Evolutionary conservation across 179 eudicot genomes (phyloP).

Genomic region (Nepenthes alata): DNA sequence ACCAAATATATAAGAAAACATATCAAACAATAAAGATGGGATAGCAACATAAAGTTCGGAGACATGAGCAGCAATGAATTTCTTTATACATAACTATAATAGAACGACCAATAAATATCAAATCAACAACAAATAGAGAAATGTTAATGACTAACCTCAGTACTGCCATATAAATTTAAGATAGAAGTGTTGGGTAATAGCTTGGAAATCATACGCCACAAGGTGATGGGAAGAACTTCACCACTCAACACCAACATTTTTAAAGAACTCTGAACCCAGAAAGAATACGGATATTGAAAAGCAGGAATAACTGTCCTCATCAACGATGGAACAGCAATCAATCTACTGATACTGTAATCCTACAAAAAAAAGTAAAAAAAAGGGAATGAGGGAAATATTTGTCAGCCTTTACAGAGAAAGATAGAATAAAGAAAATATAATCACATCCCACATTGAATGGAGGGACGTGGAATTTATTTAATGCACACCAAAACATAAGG

Average conservation of each 20-base stretch:
- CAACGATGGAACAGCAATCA: slow-evolving; percentile 77
- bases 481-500: too few relatives aligned
- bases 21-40: too few relatives aligned
- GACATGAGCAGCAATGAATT: too few relatives aligned
- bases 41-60: too few relatives aligned
- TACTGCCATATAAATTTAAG: slow-evolving; percentile 92
- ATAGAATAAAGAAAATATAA: not conserved
- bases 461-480: too few relatives aligned
- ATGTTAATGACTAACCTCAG: slow-evolving; percentile 48
- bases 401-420: not conserved
- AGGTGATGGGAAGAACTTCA: slow-evolving; percentile 49
- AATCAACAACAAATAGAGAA: not conserved
- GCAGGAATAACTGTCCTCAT: slow-evolving; percentile 60
- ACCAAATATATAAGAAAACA: too few relatives aligned
- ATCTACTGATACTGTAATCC: slow-evolving; percentile 53
- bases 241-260: slow-evolving; percentile 76
- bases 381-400: not conserved
- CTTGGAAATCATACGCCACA: slow-evolving; percentile 46
- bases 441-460: not conserved
- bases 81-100: too few relatives aligned
- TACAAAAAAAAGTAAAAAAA: slow-evolving; percentile 13
- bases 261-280: slow-evolving; percentile 27
- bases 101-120: not conserved
- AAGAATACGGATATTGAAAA: slow-evolving; percentile 25
- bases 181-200: slow-evolving; percentile 50